Conservation (phyloP, 768 basidiomycete genomes). For the Mycena albidolilacea region DNA sequence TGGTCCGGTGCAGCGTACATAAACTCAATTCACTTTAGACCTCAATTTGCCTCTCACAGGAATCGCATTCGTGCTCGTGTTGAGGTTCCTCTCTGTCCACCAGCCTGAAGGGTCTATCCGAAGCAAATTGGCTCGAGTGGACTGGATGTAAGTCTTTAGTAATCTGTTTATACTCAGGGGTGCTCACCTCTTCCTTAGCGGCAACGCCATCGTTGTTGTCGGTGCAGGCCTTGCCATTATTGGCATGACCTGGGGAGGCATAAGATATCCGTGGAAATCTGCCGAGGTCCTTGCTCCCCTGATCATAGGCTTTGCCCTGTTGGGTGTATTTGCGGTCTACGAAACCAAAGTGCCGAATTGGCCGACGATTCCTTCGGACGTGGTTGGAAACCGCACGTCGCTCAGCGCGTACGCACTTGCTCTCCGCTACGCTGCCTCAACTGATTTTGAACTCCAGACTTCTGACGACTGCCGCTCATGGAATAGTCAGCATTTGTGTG, state of each 20-base stretch:
- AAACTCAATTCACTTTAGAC: conserved; percentile 39
- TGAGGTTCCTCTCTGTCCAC: conserved; percentile 43
- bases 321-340: conserved; percentile 48
- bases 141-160: conserved; percentile 51
- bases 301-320: conserved; percentile 52
- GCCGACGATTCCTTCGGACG: conserved; percentile 47
- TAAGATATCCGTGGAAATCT: conserved; percentile 54
- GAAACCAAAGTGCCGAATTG: conserved; percentile 44
- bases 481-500: conserved; percentile 43
- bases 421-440: background rate
- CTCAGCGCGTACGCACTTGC: conserved; percentile 50
- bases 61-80: conserved; percentile 40
- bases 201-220: conserved; percentile 52
- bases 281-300: conserved; percentile 57
- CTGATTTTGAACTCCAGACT: conserved; percentile 37
- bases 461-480: conserved; percentile 48
- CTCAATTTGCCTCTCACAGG: conserved; percentile 52
- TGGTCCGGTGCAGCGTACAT: background rate
- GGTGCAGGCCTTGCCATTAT: conserved; percentile 50
- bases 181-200: conserved; percentile 45
- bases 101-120: conserved; percentile 46
- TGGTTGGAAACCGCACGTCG: conserved; percentile 55
- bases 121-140: conserved; percentile 49
- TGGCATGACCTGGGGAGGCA: conserved; percentile 59
- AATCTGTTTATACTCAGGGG: conserved; percentile 9